Percentiles rank a stretch among this genome's conserved stretches.
Evolutionary conservation across 306 rosid species (phyloP).

Genomic region (Oemleria cerasiformis): DNA sequence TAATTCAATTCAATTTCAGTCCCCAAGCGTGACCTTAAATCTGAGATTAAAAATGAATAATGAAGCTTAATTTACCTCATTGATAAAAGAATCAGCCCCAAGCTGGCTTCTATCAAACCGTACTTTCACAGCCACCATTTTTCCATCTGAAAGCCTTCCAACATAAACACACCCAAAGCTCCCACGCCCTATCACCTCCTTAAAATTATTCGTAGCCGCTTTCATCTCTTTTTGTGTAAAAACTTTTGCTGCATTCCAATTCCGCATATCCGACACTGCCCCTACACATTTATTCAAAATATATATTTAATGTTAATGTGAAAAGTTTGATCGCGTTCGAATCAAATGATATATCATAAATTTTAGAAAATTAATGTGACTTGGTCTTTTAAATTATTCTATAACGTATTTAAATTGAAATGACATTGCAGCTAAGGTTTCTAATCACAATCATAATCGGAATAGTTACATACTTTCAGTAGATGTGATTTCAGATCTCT

Average conservation of each 20-base stretch:
- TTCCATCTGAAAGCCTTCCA: conserved; percentile 75
- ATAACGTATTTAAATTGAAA: too few species aligned
- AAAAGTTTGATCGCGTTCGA: too few species aligned
- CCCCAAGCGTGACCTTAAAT: too few species aligned
- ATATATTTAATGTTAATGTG: not conserved
- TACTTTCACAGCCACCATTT: conserved; percentile 84
- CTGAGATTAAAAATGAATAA: not conserved
- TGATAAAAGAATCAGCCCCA: conserved; percentile 86
- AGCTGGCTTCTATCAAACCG: conserved; percentile 81
- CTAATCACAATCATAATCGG: not conserved
- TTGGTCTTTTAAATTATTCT: too few species aligned
- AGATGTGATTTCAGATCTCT: conserved; percentile 43
- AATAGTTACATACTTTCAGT: conserved; percentile 47
- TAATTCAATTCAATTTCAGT: too few species aligned
- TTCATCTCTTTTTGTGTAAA: conserved; percentile 82
- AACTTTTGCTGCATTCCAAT: conserved; percentile 76
- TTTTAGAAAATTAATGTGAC: too few species aligned
- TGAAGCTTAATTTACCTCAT: conserved; percentile 55
- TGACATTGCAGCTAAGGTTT: too few species aligned
- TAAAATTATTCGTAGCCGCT: conserved; percentile 73
- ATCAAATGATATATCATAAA: too few species aligned
- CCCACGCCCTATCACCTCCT: conserved; percentile 80
- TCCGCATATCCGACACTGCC: conserved; percentile 53
- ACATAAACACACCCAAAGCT: conserved; percentile 91
- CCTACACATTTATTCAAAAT: conserved; percentile 31